Conservation (phyloP, 2,329 filamentous ascomycete genomes). For the Colletotrichum tamarilloi region DNA sequence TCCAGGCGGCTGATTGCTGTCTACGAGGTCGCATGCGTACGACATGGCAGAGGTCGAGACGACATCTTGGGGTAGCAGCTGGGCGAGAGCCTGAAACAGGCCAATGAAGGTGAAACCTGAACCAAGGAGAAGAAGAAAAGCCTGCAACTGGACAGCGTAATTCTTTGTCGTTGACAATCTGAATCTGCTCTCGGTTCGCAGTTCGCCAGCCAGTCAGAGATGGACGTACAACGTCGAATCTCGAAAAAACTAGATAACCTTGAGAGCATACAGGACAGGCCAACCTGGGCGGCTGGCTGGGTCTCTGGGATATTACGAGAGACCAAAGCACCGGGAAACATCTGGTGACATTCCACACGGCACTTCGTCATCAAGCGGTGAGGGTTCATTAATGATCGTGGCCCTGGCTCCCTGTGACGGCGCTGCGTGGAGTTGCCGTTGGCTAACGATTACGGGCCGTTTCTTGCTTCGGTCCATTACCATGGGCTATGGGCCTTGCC, state of each 20-base stretch:
- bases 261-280: slow-evolving; percentile 1
- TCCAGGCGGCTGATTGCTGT: slow-evolving; percentile 24
- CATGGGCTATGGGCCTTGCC: not conserved
- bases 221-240: slow-evolving; percentile 9
- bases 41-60: slow-evolving; percentile 16
- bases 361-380: slow-evolving; percentile 33
- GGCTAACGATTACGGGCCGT: slow-evolving; percentile 33
- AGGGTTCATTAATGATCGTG: slow-evolving; percentile 12
- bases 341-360: slow-evolving; percentile 30
- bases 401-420: slow-evolving; percentile 1
- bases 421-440: slow-evolving; percentile 27
- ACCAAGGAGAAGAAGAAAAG: not conserved
- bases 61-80: slow-evolving; percentile 15
- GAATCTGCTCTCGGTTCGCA: not conserved
- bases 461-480: slow-evolving; percentile 22
- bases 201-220: not conserved
- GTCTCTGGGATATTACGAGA: slow-evolving; percentile 24
- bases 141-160: slow-evolving; percentile 13
- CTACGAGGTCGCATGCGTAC: slow-evolving; percentile 22
- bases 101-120: slow-evolving; percentile 30
- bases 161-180: slow-evolving; percentile 2
- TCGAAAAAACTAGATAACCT: slow-evolving; percentile 9
- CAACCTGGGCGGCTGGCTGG: not conserved
- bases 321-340: slow-evolving; percentile 10
- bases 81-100: slow-evolving; percentile 27